phyloP scores from a whole-genome alignment of 164 flowering plant genomes.

The Vitis vinifera region ASM3070453v1 NC_081814.1:4918501-4919000 shows the following conservation, averaged over 20 bases:
- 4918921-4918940: constrained; percentile 45
- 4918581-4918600: too few relatives aligned
- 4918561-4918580: too few relatives aligned
- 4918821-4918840: constrained; percentile 13
- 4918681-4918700: too few relatives aligned
- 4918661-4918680: too few relatives aligned
- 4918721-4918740: too few relatives aligned
- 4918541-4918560: too few relatives aligned
- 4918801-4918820: constrained; percentile 25
- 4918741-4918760: neutral
- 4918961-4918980: constrained; percentile 40
- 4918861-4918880: neutral
- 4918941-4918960: constrained; percentile 50
- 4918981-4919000: neutral
- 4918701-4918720: too few relatives aligned
- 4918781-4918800: constrained; percentile 34
- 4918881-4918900: neutral
- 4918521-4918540: too few relatives aligned
- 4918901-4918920: constrained; percentile 38
- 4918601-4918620: too few relatives aligned
- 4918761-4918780: constrained; percentile 21
- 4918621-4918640: too few relatives aligned
- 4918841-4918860: constrained; percentile 26
- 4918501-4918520: too few relatives aligned
- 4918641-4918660: too few relatives aligned